phyloP scores from a whole-genome alignment of 2,329 filamentous ascomycete species.

The Cladophialophora chaetospira region DNA sequence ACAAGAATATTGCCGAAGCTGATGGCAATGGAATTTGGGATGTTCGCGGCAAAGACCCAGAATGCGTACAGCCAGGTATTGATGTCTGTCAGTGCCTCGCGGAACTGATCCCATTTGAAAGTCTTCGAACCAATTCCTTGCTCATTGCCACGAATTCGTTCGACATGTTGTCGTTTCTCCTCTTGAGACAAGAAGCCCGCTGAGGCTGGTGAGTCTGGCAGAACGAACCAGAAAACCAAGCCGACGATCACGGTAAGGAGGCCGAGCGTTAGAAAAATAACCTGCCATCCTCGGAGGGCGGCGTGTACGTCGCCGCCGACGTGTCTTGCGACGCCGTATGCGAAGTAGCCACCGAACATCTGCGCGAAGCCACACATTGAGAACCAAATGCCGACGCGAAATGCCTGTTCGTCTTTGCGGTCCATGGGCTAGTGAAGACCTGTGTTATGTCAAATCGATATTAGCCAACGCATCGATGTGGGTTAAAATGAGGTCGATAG shows the following conservation, averaged over 20 bases:
- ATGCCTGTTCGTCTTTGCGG: background rate
- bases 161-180: slow-evolving; percentile 18
- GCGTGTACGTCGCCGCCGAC: slow-evolving; percentile 3
- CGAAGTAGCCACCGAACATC: background rate
- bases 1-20: slow-evolving; percentile 36
- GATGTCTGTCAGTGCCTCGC: slow-evolving; percentile 48
- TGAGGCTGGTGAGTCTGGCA: slow-evolving; percentile 54
- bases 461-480: background rate
- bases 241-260: slow-evolving; percentile 60
- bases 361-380: background rate
- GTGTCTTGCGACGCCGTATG: too few species aligned
- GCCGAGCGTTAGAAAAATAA: slow-evolving; percentile 65
- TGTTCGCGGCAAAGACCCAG: slow-evolving; percentile 28
- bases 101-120: slow-evolving; percentile 51
- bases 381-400: background rate
- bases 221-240: slow-evolving; percentile 53
- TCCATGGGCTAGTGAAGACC: too few species aligned
- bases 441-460: background rate
- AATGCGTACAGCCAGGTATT: slow-evolving; percentile 47
- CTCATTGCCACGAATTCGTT: slow-evolving; percentile 26
- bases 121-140: slow-evolving; percentile 56
- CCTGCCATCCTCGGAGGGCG: slow-evolving; percentile 1
- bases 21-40: slow-evolving; percentile 38
- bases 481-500: background rate
- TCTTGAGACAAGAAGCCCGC: slow-evolving; percentile 36